Evolutionary conservation across 169 alveolate genomes (phyloP).

Genomic region (Plasmodium chabaudi): DNA sequence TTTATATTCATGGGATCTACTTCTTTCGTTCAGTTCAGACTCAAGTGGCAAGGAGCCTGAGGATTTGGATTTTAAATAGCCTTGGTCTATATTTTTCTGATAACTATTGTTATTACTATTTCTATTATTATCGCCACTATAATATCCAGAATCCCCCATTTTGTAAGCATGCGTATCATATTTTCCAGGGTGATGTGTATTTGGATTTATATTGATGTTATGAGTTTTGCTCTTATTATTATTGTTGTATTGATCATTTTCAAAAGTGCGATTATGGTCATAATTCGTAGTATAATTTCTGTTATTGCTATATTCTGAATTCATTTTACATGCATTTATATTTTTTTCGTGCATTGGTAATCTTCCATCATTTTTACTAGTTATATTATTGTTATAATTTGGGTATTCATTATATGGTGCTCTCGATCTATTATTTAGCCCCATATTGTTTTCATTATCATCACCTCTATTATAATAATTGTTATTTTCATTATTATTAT

Average conservation of each 20-base stretch:
- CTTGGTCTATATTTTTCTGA: not conserved
- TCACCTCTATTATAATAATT: too few species aligned
- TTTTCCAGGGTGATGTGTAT: not conserved
- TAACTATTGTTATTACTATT: not conserved
- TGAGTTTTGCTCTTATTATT: conserved; percentile 6
- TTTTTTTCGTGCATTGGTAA: not conserved
- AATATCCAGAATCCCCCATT: not conserved
- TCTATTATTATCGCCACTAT: conserved; percentile 1
- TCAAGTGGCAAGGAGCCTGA: not conserved
- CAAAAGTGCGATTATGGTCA: not conserved
- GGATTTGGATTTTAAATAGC: not conserved
- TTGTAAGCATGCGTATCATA: not conserved
- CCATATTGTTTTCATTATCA: too few species aligned
- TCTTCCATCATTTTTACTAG: not conserved
- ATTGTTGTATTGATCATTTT: conserved; percentile 12
- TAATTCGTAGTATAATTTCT: conserved; percentile 9
- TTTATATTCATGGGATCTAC: too few species aligned
- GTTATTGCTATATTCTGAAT: not conserved
- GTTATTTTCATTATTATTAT: too few species aligned
- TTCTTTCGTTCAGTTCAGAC: not conserved
- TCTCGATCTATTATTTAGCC: too few species aligned
- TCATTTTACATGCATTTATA: not conserved
- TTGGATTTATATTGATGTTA: not conserved
- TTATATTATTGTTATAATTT: too few species aligned
- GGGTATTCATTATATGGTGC: too few species aligned